These are phyloP conservation scores for Chaetoscypha palmicola DNA, from an alignment of 2,329 filamentous ascomycete species.

Conservation along the genomic window DNA sequence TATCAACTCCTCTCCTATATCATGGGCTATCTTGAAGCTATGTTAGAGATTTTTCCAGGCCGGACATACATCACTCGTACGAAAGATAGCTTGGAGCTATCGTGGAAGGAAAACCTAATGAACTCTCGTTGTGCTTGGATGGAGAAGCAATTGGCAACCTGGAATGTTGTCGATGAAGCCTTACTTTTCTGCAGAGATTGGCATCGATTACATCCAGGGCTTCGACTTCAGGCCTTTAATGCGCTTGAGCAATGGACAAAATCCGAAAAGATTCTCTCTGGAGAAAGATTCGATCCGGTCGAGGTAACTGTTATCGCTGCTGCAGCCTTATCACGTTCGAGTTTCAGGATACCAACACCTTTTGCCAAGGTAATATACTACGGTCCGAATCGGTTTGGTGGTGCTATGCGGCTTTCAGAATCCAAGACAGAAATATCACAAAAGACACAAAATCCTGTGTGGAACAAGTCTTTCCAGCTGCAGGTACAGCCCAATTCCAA, in stretches of 20 bases:
- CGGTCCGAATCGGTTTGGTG: constrained; percentile 6
- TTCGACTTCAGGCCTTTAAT: constrained; percentile 12
- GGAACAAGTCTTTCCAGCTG: constrained; percentile 15
- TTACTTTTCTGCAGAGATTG: constrained; percentile 13
- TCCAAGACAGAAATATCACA: constrained; percentile 11
- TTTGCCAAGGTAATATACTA: constrained; percentile 13
- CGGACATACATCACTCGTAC: constrained; percentile 14
- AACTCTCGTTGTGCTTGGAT: constrained; percentile 15
- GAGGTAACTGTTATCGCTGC: constrained; percentile 16
- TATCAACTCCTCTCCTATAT: constrained; percentile 17
- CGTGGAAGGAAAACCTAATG: constrained; percentile 16
- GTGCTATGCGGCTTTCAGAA: constrained; percentile 9
- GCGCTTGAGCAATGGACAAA: constrained; percentile 14
- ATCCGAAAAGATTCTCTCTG: constrained; percentile 14
- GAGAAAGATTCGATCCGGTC: constrained; percentile 9
- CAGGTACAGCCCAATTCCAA: constrained; percentile 5
- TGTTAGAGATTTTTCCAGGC: constrained; percentile 15
- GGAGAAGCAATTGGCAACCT: constrained; percentile 17
- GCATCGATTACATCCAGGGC: constrained; percentile 5
- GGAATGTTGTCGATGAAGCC: constrained; percentile 14
- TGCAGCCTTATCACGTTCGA: constrained; percentile 13
- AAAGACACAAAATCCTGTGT: constrained; percentile 16
- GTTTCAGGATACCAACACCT: constrained; percentile 8
- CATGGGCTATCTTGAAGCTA: constrained; percentile 16
- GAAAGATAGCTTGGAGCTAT: constrained; percentile 9